Evolutionary conservation across 805 yeast species (phyloP), one percentile per base, ranked within the genome.

Genomic region (Monosporozyma yasuniensis): DNA sequence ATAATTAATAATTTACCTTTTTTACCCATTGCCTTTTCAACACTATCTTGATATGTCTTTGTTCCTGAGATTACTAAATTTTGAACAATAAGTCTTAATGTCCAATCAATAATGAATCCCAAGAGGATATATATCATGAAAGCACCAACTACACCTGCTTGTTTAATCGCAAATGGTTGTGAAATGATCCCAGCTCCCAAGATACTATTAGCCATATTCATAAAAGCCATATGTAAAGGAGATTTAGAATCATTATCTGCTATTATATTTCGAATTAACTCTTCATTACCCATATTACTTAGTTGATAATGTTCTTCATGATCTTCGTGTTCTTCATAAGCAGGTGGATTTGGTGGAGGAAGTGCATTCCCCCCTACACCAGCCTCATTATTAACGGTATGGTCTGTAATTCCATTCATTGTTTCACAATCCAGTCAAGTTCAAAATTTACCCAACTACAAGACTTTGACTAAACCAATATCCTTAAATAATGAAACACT

Each of bases 161-260:
- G 87, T 44, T 76, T 72, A 59, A 90, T 79, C 0, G 97, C 96
- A 55, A 82, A 84, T 1, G 98, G 95, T 55, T 89, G 95, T 1
- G 97, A 96, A 30, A 91, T 87, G 48, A 91, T 87, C 7, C 98
- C 98, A 0, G 98, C 97, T 0, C 98, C 98, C 6, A 91, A 73
- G 53, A 91, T 91, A 18, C 95, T 84, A 66, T 90, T 90, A 9
- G 96, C 95, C 96, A 90, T 89, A 67, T 91, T 91, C 95, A 90
- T 86, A 61, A 90, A 89, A 4, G 97, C 97, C 87, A 84, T 84
- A 51, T 76, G 78, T 75, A 90, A 74, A 39, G 74, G 76, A 2
- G 86, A 79, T 56, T 78, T 79, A 38, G 61, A 59, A 16, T 56
- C 59, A n/a, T 58, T 59, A 8, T 65, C 66, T 14, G 52, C 46